Base-by-base conservation (phyloP, 345 rosid species). In the Acer yangbiense region DNA sequence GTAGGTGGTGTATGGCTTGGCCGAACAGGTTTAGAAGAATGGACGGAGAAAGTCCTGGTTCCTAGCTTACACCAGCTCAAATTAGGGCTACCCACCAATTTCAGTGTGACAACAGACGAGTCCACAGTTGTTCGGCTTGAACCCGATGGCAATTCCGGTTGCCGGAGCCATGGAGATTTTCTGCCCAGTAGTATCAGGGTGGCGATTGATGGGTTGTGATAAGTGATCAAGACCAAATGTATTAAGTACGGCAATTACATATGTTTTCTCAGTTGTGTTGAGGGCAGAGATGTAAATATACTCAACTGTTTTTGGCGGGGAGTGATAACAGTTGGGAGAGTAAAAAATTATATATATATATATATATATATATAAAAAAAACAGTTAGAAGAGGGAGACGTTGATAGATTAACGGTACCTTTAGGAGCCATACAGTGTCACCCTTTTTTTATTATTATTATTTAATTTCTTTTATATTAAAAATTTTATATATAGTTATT, bases 1-100 rank as follows among this genome's bases (percentile, higher is more conserved):
- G 86, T 82, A 0, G 86, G 92, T 9, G 94, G 95, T 7, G 66
- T 90, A 23, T 96, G 97, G 94, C 68, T 92, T 13, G 87, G 94
- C 46, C 74, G 74, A 72, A 85, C 79, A 6, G 89, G 91, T 74
- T 78, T 94, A 80, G 98, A 94, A 74, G 98, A 92, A 78, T 96
- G 98, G 98, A 71, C 82, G 2, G 93, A 94, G 43, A 88, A 86
- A 74, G 97, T 88, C 50, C 58, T 96, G 79, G 87, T 84, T 77
- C 90, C 98, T 5, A 86, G 90, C 80, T 82, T 96, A 65, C 90
- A 85, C 18, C 87, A 82, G 73, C 84, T 93, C 7, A 92, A 86
- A 81, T 55, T 82, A 50, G 79, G 48, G 71, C 71, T 91, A 3
- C 85, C 87, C 0, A 21, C 83, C 14, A 67, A 58, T 0, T 65